A percentile compares a stretch with the other conserved stretches of the same genome.
phyloP scores from a whole-genome alignment of 2,329 filamentous ascomycete species.

The Ophiosphaerella herpotricha region DNA sequence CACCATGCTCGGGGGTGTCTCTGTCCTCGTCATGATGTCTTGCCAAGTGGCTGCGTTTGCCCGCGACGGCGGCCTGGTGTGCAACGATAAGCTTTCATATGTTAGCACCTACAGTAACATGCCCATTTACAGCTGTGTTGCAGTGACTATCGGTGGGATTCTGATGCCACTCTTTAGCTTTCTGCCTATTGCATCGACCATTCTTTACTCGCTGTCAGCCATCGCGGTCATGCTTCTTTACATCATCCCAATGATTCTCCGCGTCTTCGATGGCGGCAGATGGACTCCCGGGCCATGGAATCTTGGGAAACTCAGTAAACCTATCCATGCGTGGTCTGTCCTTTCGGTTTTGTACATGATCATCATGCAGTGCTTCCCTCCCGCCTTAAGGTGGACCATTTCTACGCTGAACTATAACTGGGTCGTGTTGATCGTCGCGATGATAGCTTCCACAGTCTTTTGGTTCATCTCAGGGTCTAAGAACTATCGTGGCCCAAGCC shows the following conservation, averaged over 20 bases:
- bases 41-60: background rate
- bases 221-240: background rate
- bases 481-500: background rate
- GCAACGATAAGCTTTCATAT: background rate
- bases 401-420: background rate
- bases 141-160: background rate
- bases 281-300: background rate
- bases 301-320: background rate
- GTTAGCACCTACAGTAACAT: background rate
- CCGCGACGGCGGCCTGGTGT: background rate
- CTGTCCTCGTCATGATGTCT: background rate
- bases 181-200: background rate
- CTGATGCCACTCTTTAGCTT: background rate
- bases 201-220: background rate
- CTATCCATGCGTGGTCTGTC: background rate
- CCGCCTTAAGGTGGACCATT: background rate
- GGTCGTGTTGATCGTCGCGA: background rate
- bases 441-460: background rate
- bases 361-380: background rate
- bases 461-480: background rate
- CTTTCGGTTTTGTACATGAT: background rate
- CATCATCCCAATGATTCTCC: background rate
- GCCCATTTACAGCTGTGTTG: background rate
- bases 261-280: background rate
- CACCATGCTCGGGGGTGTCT: background rate